These are phyloP conservation scores for Isabelozyma pseudorhagii DNA, from an alignment of 805 yeast genomes.

Conservation along the genomic window DNA sequence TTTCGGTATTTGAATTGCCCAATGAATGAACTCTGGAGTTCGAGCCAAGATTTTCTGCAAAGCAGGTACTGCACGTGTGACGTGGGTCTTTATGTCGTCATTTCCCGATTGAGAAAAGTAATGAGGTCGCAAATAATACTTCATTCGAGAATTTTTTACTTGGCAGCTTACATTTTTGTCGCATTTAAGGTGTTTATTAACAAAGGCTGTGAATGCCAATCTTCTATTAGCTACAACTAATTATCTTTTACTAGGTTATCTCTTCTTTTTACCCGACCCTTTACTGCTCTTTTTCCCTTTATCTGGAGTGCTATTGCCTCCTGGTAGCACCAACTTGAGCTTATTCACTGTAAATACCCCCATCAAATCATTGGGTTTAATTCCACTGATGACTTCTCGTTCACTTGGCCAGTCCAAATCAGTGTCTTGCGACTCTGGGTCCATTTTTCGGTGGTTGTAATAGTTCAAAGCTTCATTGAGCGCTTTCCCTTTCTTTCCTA, in stretches of 20 bases:
- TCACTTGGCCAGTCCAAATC: conserved; percentile 73
- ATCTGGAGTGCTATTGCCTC: conserved; percentile 17
- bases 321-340: conserved; percentile 61
- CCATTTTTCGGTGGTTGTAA: conserved; percentile 50
- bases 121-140: not conserved
- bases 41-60: not conserved
- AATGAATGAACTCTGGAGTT: not conserved
- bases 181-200: no score
- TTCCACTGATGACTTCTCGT: conserved; percentile 49
- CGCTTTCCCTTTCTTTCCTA: conserved; percentile 85
- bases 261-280: conserved; percentile 9
- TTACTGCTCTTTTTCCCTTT: not conserved
- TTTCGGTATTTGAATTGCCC: not conserved
- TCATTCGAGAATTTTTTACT: no score
- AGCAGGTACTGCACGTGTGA: not conserved
- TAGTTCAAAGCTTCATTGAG: conserved; percentile 63
- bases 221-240: no score
- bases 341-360: conserved; percentile 70
- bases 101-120: not conserved
- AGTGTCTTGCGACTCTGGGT: conserved; percentile 38
- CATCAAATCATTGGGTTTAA: conserved; percentile 65
- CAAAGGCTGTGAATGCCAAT: no score
- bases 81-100: not conserved
- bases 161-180: no score
- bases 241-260: conserved; percentile 1